phyloP scores from a whole-genome alignment of 495 filamentous ascomycete species.

The Aspergillus asperescens region DNA sequence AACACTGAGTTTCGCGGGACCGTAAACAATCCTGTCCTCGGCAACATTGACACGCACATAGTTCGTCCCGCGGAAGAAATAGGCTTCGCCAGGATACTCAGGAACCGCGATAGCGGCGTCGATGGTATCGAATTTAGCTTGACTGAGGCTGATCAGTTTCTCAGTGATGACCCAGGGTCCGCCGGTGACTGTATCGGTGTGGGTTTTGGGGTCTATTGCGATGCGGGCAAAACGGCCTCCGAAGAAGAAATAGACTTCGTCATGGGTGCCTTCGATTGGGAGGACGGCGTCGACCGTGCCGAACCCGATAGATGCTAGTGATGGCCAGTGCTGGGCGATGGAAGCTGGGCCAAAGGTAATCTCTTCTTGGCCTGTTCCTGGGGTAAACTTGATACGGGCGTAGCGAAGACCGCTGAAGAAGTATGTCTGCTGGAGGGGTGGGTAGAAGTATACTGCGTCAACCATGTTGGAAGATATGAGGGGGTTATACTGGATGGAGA shows the following conservation, averaged over 20 bases:
- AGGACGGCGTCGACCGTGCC: slow-evolving; percentile 14
- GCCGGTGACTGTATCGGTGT: slow-evolving; percentile 2
- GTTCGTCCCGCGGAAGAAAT: slow-evolving; percentile 15
- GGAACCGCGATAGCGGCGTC: slow-evolving; percentile 12
- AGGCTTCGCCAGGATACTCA: slow-evolving; percentile 4
- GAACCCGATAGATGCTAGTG: slow-evolving; percentile 23
- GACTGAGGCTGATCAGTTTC: slow-evolving; percentile 2
- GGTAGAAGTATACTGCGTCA: slow-evolving; percentile 10
- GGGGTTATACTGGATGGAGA: too few species aligned
- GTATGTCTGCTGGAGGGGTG: slow-evolving; percentile 5
- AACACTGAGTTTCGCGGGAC: background rate
- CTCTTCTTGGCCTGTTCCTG: background rate
- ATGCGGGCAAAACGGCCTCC: slow-evolving; percentile 4
- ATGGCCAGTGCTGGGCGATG: slow-evolving; percentile 35
- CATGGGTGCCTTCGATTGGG: background rate
- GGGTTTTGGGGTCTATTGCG: slow-evolving; percentile 4
- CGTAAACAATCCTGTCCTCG: slow-evolving; percentile 8
- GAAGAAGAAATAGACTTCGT: slow-evolving; percentile 14
- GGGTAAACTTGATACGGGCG: slow-evolving; percentile 12
- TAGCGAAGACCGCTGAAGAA: slow-evolving; percentile 14
- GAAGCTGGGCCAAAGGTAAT: slow-evolving; percentile 24
- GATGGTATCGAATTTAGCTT: slow-evolving; percentile 8
- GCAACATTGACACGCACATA: slow-evolving; percentile 9
- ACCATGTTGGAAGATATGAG: too few species aligned
- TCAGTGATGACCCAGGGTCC: slow-evolving; percentile 12